Evolutionary conservation across 2,329 filamentous ascomycete genomes (phyloP), one percentile per base, ranked within the genome.

Genomic region (Hymenoscyphus repandus): DNA sequence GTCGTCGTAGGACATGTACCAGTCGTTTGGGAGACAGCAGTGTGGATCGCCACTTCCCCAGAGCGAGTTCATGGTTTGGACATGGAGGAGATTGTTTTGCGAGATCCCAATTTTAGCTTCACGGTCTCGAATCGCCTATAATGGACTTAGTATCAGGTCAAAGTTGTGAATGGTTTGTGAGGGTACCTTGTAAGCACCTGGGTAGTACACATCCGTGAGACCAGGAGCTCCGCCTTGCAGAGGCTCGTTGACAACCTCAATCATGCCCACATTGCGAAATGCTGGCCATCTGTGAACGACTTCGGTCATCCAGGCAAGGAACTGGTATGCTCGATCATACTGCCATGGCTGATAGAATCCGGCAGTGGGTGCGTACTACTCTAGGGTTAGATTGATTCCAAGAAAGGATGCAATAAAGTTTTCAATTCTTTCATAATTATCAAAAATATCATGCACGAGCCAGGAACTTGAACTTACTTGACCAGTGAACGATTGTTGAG

Each of bases 171-270:
- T 40, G 45, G 17, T 40, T 20, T 9, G 40, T 15, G 17, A 33
- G 59, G 60, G 59, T 56, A 69, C 68, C 2, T 53, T 51, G 54
- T 70, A 69, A 2, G 75, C 77, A 11, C 68, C 69, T 3, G 72
- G 72, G 58, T 81, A 80, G 65, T 70, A 81, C 9, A 59, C 64
- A 13, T 65, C 63, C 9, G 68, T 61, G 62, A 78, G 66, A 1
- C 63, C 62, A 3, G 65, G 63, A 2, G 65, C 65, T 5, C 58
- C 59, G 10, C 64, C 57, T 41, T 64, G 54, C 44, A 70, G 64
- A 3, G 80, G 79, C 62, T 83, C 80, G 58, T 83, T 83, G 48
- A 82, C 68, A 11, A 83, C 64, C 60, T 78, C 73, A 34, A 83
- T 62, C 74, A 80, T 82, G 50, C 79, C 79, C 22, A 82, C 79